phyloP scores from a whole-genome alignment of 2,329 filamentous ascomycete genomes.

The Lachnellula subtilissima region DNA sequence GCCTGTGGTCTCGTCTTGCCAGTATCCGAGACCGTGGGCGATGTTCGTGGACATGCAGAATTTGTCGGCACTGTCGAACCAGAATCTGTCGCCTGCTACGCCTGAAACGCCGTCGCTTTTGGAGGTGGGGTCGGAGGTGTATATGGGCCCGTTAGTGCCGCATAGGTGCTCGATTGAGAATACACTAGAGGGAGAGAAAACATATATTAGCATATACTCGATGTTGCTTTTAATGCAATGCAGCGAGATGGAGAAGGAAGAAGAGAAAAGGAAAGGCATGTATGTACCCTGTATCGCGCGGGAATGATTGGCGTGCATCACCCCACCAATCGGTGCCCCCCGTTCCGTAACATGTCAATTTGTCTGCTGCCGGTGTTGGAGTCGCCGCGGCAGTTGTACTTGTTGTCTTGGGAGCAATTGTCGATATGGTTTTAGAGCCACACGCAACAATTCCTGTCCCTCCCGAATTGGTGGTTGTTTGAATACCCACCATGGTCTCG shows the following conservation, averaged over 20 bases:
- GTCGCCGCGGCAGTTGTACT: background rate
- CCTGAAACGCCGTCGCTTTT: background rate
- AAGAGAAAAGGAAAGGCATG: too few relatives aligned
- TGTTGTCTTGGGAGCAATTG: background rate
- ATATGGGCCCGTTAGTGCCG: background rate
- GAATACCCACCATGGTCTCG: background rate
- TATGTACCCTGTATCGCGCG: background rate
- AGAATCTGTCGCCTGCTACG: background rate
- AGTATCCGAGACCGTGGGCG: background rate
- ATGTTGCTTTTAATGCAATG: too few relatives aligned
- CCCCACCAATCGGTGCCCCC: background rate
- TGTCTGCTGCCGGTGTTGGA: background rate
- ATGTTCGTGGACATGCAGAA: background rate
- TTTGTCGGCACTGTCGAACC: background rate
- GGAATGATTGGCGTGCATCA: background rate
- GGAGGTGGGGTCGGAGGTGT: background rate
- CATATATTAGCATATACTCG: too few relatives aligned
- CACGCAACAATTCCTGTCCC: background rate
- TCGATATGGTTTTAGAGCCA: background rate
- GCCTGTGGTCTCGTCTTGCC: background rate
- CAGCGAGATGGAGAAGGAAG: too few relatives aligned
- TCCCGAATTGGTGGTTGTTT: background rate
- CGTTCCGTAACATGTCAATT: background rate
- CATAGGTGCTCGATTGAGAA: background rate
- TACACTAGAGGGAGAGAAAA: background rate